These are phyloP conservation scores for Neolecta irregularis DNA, from an alignment of 1,139 yeast genomes.

Conservation along the genomic window DNA sequence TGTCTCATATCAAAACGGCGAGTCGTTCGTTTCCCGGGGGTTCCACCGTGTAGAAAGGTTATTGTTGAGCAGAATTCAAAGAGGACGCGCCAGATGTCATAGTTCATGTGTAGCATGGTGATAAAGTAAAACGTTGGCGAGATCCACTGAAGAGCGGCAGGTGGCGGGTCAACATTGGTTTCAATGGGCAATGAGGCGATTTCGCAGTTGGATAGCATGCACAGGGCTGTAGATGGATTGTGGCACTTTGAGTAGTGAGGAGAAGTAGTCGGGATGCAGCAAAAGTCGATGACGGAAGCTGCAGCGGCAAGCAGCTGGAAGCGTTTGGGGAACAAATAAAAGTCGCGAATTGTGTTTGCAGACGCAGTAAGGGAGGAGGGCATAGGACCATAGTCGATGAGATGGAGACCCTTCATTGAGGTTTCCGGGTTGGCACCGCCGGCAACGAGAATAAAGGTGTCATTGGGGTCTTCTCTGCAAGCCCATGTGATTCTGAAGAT, in stretches of 20 bases:
- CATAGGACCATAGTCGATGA: slow-evolving; percentile 72
- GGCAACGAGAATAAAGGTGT: slow-evolving; percentile 53
- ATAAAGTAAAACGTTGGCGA: slow-evolving; percentile 3
- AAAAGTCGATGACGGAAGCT: slow-evolving; percentile 30
- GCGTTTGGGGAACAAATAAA: slow-evolving; percentile 54
- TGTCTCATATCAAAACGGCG: slow-evolving; percentile 47
- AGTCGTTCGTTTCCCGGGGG: slow-evolving; percentile 40
- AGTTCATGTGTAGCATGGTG: slow-evolving; percentile 23
- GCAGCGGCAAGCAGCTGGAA: slow-evolving; percentile 39
- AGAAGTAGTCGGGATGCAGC: slow-evolving; percentile 37
- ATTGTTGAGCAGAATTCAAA: no score
- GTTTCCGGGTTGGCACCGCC: slow-evolving; percentile 58
- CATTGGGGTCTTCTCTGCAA: slow-evolving; percentile 53
- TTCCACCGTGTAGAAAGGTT: slow-evolving; percentile 70
- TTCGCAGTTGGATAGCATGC: slow-evolving; percentile 65
- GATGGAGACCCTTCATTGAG: slow-evolving; percentile 41
- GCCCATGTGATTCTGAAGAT: slow-evolving; percentile 46
- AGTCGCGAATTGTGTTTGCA: slow-evolving; percentile 64
- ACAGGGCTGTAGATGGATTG: slow-evolving; percentile 47
- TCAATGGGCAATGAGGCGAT: slow-evolving; percentile 30
- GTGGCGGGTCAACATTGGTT: slow-evolving; percentile 1
- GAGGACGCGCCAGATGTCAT: no score
- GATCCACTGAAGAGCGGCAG: slow-evolving; percentile 3
- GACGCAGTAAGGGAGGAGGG: slow-evolving; percentile 56
- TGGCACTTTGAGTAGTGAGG: slow-evolving; percentile 60